A percentile compares a stretch with the other conserved stretches of the same genome.
Evolutionary conservation across 2,329 filamentous ascomycete genomes (phyloP).

Genomic region (Mycosphaerelloides madeirae): DNA sequence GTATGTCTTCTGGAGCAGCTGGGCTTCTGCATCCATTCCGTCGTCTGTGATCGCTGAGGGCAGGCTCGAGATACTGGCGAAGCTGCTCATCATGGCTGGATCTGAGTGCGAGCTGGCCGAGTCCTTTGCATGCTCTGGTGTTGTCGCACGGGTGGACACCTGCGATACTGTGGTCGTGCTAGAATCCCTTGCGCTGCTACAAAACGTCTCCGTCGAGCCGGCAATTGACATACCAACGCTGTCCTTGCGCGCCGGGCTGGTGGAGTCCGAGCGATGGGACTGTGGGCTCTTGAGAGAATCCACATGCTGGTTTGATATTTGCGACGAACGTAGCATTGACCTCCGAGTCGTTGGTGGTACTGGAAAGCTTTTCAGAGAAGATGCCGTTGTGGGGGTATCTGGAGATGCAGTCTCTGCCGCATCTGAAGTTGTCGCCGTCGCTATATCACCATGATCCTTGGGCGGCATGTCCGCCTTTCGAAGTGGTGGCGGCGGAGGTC

Average conservation of each 20-base stretch:
- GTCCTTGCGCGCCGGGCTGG: conserved; percentile 47
- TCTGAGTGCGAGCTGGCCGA: conserved; percentile 31
- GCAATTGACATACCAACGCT: conserved; percentile 71
- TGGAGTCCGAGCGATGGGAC: conserved; percentile 11
- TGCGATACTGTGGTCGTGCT: conserved; percentile 75
- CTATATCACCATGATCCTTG: not conserved
- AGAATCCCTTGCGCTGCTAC: conserved; percentile 68
- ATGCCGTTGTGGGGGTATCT: conserved; percentile 2
- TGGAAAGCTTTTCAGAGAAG: conserved; percentile 10
- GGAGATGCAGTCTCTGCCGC: conserved; percentile 2
- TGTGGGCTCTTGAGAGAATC: conserved; percentile 15
- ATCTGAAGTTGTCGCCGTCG: not conserved
- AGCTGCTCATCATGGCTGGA: conserved; percentile 57
- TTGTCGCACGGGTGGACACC: conserved; percentile 81
- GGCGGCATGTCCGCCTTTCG: too few relatives aligned
- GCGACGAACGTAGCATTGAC: conserved; percentile 13
- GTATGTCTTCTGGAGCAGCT: conserved; percentile 84
- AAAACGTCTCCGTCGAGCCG: conserved; percentile 72
- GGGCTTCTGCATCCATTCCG: conserved; percentile 71
- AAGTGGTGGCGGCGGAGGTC: conserved; percentile 10
- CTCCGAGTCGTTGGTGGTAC: conserved; percentile 8
- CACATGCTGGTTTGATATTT: conserved; percentile 11
- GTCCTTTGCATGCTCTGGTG: conserved; percentile 63
- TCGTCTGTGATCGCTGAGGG: conserved; percentile 66
- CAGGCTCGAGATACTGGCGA: conserved; percentile 61